These are phyloP conservation scores for Talaromyces thailandensis DNA, from an alignment of 495 filamentous ascomycete species.

Conservation along the genomic window DNA sequence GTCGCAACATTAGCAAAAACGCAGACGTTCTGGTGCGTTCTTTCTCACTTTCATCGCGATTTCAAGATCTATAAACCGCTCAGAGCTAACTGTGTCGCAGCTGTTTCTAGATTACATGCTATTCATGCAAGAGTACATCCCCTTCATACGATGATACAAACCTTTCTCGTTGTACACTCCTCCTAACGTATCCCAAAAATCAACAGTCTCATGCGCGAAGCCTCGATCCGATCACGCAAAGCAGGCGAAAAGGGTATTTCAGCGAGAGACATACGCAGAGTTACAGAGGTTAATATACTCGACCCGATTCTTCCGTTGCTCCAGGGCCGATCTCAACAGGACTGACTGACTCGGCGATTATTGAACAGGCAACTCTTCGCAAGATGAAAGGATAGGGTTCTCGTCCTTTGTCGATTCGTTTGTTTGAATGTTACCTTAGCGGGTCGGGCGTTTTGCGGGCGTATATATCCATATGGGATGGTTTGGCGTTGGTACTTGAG, in stretches of 20 bases:
- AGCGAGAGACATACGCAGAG: constrained; percentile 66
- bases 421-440: neutral
- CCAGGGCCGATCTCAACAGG: too few species aligned
- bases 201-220: constrained; percentile 72
- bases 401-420: neutral
- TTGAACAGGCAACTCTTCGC: constrained; percentile 52
- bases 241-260: constrained; percentile 63
- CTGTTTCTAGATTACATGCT: constrained; percentile 85
- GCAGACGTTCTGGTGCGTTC: constrained; percentile 70
- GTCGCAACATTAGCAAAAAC: constrained; percentile 72
- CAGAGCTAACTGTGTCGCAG: constrained; percentile 29
- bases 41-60: neutral
- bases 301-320: neutral
- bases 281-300: constrained; percentile 48
- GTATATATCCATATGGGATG: neutral
- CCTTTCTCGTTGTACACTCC: neutral
- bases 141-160: too few species aligned
- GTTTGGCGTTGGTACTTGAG: too few species aligned
- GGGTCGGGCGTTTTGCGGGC: neutral
- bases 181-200: constrained; percentile 9
- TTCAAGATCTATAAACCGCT: constrained; percentile 3
- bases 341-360: neutral
- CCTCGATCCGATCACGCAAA: constrained; percentile 66
- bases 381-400: constrained; percentile 64
- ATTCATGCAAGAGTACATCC: constrained; percentile 74